Evolutionary conservation across 1,139 yeast species (phyloP).

Genomic region (Kluyveromyces sp.): DNA sequence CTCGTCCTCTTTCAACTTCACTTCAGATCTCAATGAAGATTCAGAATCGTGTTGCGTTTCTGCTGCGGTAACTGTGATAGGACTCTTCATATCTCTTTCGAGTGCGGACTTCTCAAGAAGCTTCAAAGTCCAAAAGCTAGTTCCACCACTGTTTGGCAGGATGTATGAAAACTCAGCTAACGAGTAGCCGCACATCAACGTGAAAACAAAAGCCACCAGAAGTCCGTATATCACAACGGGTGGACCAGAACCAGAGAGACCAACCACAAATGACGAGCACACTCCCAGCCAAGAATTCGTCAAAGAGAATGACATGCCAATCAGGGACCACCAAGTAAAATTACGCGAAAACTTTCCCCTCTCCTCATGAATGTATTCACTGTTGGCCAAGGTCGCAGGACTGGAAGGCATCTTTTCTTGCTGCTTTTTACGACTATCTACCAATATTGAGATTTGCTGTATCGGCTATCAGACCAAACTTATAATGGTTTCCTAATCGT

Average conservation of each 20-base stretch:
- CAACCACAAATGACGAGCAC: constrained; percentile 42
- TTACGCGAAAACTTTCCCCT: constrained; percentile 39
- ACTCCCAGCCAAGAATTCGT: constrained; percentile 50
- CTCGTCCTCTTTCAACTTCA: background rate
- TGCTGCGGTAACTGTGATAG: too few species aligned
- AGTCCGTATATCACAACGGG: constrained; percentile 43
- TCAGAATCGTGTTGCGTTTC: too few species aligned
- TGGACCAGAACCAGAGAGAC: constrained; percentile 45
- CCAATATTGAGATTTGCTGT: too few species aligned
- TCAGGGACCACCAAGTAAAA: constrained; percentile 47
- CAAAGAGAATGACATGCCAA: constrained; percentile 45
- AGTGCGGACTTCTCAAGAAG: constrained; percentile 39
- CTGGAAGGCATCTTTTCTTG: too few species aligned
- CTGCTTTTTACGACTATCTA: too few species aligned
- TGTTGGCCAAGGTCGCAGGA: too few species aligned
- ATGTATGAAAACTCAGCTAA: constrained; percentile 48
- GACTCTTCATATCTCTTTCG: too few species aligned
- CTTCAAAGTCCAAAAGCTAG: constrained; percentile 53
- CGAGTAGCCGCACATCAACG: constrained; percentile 41
- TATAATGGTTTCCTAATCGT: too few species aligned
- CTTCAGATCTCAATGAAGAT: too few species aligned
- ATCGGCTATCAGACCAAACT: too few species aligned
- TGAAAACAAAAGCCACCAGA: constrained; percentile 43
- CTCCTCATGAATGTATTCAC: too few species aligned
- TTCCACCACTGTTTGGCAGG: constrained; percentile 55